Base-by-base conservation (phyloP, 495 filamentous ascomycete genomes). In the Neurospora sp. region DNA sequence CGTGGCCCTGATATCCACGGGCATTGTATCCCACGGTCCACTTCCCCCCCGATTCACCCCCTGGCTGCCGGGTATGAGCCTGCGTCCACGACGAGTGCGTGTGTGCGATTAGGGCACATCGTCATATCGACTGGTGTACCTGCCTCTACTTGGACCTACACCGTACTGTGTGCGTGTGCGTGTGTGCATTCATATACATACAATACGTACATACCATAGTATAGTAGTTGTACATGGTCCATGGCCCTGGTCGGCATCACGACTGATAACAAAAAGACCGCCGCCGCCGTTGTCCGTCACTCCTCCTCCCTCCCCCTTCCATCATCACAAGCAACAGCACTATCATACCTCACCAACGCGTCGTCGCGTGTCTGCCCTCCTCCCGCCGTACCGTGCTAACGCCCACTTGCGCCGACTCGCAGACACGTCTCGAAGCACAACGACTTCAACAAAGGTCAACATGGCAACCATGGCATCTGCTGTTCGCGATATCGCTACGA, bases 401-500 rank as follows among this genome's bases (percentile, higher is more conserved):
- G 62, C 74, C 70, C 71, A 69, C 69, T 66, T 77, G 81, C 79
- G 69, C 69, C 76, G 72, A 69, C 18, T 76, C 46, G 72, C 73
- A 85, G 84, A 83, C 72, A 75, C 82, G 84, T 80, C 84, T 82
- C 82, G 81, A 86, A 87, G 85, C 82, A 83, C 81, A 70, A 74
- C 74, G 74, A 79, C 78, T 75, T 71, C 69, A 75, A 76, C 69
- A 77, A 77, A 72, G 75, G 77, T 78, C 79, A 82, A 84, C 77
- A 91, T 91, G 90, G 89, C 90, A 84, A 83, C 82, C 79, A 85
- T 86, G 87, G 85, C 83, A 84, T 83, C 83, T 84, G 83, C 84
- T 85, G 86, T 82, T 84, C 86, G 87, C 85, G 90, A 95, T 87
- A 94, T 94, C 82, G 89, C 90, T 81, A 86, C 88, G 78, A 80